Conservation (phyloP, 495 filamentous ascomycete genomes). For the Penicillium coprophilum region DNA sequence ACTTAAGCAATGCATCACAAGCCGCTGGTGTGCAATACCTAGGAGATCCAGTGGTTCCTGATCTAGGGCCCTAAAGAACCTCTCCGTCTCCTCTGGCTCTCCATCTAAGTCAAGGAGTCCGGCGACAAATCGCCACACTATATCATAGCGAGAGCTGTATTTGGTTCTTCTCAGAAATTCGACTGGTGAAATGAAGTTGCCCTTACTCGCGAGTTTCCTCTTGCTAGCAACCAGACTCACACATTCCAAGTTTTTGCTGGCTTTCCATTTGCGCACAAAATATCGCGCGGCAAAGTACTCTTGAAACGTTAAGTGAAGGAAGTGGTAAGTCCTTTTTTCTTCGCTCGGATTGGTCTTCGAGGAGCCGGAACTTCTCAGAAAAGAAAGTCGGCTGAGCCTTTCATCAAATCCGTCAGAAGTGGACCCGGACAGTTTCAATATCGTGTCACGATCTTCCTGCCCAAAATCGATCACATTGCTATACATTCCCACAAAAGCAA, state of each 20-base stretch:
- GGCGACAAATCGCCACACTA: constrained; percentile 47
- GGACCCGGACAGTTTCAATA: constrained; percentile 19
- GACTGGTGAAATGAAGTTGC: constrained; percentile 1
- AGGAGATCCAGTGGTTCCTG: constrained; percentile 39
- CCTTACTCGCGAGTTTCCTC: no score
- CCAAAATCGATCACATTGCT: constrained; percentile 40
- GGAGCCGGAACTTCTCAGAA: constrained; percentile 22
- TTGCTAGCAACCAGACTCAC: constrained; percentile 11
- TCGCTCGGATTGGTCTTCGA: constrained; percentile 5
- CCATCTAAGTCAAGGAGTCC: constrained; percentile 32
- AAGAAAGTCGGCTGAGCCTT: constrained; percentile 30
- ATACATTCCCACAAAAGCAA: constrained; percentile 42
- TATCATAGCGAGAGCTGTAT: constrained; percentile 41
- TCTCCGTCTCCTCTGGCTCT: background rate
- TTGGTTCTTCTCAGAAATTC: constrained; percentile 38
- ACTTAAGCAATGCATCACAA: constrained; percentile 44
- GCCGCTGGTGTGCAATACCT: constrained; percentile 38
- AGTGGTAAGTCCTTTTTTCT: constrained; percentile 34
- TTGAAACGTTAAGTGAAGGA: constrained; percentile 44
- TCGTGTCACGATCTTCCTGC: constrained; percentile 14
- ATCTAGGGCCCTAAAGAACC: constrained; percentile 39
- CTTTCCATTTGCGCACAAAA: constrained; percentile 41
- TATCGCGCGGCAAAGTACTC: constrained; percentile 45
- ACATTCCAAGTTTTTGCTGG: constrained; percentile 17
- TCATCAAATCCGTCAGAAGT: constrained; percentile 12